These are phyloP conservation scores for Corylus avellana DNA, from an alignment of 306 rosid genomes.

Conservation along the genomic window DNA sequence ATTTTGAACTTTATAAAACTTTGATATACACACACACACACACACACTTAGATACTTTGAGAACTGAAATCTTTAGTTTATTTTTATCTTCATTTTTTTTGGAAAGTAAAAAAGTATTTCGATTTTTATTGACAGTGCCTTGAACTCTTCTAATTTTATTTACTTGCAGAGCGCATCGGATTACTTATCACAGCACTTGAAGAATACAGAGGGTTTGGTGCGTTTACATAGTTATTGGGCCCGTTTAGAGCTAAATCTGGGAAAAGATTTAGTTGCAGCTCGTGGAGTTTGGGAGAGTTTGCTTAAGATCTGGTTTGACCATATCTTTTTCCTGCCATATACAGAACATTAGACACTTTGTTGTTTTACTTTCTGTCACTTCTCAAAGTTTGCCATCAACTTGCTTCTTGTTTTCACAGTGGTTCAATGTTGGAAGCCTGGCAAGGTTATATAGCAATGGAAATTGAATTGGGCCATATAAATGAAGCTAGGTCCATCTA, in stretches of 20 bases:
- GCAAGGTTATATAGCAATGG: conserved; percentile 80
- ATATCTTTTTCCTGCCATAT: conserved; percentile 13
- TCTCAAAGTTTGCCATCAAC: neutral
- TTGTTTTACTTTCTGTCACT: neutral
- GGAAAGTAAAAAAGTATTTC: neutral
- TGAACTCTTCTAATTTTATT: conserved; percentile 30
- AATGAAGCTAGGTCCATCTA: conserved; percentile 82
- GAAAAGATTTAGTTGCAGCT: conserved; percentile 66
- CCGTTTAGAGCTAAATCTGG: conserved; percentile 63
- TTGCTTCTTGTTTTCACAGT: conserved; percentile 38
- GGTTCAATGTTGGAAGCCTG: conserved; percentile 86
- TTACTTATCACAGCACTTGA: conserved; percentile 75
- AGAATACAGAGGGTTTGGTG: conserved; percentile 69
- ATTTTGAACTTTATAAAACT: neutral
- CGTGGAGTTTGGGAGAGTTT: conserved; percentile 92
- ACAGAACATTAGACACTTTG: neutral
- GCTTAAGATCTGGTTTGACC: conserved; percentile 74
- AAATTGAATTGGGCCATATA: conserved; percentile 64
- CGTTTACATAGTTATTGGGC: conserved; percentile 90
- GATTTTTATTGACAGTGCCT: conserved; percentile 1
- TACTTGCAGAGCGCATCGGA: conserved; percentile 71
- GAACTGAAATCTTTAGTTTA: neutral
- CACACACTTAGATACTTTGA: neutral
- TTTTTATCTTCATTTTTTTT: neutral
- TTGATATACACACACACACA: too few species aligned